Evolutionary conservation across 495 filamentous ascomycete species (phyloP).

Genomic region (Penicillium paradoxum): DNA sequence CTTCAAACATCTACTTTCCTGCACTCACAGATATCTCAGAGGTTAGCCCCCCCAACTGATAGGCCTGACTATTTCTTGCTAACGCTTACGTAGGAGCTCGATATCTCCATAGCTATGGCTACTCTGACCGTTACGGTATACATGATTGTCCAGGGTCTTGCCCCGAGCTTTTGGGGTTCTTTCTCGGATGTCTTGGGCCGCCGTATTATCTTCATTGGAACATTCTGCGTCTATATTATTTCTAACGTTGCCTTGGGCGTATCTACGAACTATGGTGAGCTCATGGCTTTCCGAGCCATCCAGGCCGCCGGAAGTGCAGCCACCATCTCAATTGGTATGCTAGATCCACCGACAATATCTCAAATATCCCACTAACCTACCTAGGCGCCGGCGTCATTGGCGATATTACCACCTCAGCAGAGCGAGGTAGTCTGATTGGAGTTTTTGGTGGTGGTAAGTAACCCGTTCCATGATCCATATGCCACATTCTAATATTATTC

Average conservation of each 20-base stretch:
- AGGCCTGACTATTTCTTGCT: not conserved
- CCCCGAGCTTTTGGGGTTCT: slow-evolving; percentile 41
- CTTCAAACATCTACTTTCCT: slow-evolving; percentile 77
- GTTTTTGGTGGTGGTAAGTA: slow-evolving; percentile 36
- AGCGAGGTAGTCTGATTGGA: slow-evolving; percentile 37
- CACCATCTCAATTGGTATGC: slow-evolving; percentile 40
- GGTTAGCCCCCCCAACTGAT: slow-evolving; percentile 13
- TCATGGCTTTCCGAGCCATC: slow-evolving; percentile 58
- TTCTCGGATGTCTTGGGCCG: slow-evolving; percentile 41
- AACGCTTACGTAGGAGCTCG: slow-evolving; percentile 16
- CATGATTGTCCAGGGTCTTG: slow-evolving; percentile 45
- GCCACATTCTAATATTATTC: not conserved
- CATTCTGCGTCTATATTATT: slow-evolving; percentile 37
- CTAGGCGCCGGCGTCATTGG: slow-evolving; percentile 37
- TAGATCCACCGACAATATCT: not conserved
- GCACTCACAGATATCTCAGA: slow-evolving; percentile 45
- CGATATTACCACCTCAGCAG: slow-evolving; percentile 35
- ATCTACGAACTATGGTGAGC: slow-evolving; percentile 55
- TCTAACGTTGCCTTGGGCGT: slow-evolving; percentile 61
- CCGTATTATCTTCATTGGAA: slow-evolving; percentile 36
- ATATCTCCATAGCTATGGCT: slow-evolving; percentile 30
- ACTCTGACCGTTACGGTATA: slow-evolving; percentile 39
- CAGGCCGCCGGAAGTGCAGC: slow-evolving; percentile 60
- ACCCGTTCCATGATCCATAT: not conserved
- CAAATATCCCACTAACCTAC: not conserved